Conservation (phyloP, 768 basidiomycete species). For the Leccinum rimulosum region DNA sequence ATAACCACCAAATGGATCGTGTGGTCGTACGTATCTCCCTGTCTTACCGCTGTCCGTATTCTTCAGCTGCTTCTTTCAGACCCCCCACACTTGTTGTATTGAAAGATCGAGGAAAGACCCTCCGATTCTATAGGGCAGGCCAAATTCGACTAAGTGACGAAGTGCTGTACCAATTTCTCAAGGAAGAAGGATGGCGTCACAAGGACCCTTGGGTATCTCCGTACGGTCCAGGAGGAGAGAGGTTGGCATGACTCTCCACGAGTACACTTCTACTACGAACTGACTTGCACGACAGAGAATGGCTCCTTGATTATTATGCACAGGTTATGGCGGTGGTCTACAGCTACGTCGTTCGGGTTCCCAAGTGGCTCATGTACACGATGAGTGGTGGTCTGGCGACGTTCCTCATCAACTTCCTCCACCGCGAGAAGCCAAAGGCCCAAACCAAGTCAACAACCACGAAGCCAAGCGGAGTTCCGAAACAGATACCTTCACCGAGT, state of each 20-base stretch:
- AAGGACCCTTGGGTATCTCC: conserved; percentile 66
- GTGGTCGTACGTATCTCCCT: conserved; percentile 62
- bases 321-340: conserved; percentile 49
- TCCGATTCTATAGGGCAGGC: conserved; percentile 77
- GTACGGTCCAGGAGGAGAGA: conserved; percentile 74
- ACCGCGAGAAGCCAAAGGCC: conserved; percentile 32
- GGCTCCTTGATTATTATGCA: conserved; percentile 59
- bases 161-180: conserved; percentile 63
- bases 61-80: conserved; percentile 37
- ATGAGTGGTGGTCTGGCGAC: conserved; percentile 65
- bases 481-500: conserved; percentile 1
- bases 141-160: conserved; percentile 60
- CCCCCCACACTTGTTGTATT: conserved; percentile 74
- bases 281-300: conserved; percentile 50
- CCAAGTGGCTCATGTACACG: conserved; percentile 71
- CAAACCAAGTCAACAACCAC: conserved; percentile 7
- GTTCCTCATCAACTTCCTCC: conserved; percentile 64
- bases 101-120: conserved; percentile 66
- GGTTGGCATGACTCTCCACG: conserved; percentile 39
- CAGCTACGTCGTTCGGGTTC: conserved; percentile 49
- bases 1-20: conserved; percentile 84
- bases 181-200: conserved; percentile 57
- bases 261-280: background rate
- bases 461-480: conserved; percentile 1
- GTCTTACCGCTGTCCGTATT: background rate